Percentiles rank a stretch among this genome's conserved stretches.
phyloP scores from a whole-genome alignment of 371 early-diverging fungal genomes.

The Rhizopus microsporus region DNA sequence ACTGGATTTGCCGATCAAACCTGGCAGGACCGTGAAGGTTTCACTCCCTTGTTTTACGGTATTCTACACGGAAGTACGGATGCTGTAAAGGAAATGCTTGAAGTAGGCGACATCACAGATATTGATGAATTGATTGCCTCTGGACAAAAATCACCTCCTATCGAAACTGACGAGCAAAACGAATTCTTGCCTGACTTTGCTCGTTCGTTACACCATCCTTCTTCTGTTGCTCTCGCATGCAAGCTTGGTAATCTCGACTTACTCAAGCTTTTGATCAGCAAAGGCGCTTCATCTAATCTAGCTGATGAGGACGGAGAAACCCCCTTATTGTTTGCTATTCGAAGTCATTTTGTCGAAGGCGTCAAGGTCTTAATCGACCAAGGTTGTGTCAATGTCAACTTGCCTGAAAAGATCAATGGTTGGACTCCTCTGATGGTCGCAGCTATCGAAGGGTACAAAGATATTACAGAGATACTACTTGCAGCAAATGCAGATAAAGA shows the following conservation, averaged over 20 bases:
- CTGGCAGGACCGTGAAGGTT: slow-evolving; percentile 72
- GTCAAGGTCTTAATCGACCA: slow-evolving; percentile 48
- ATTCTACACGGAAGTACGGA: slow-evolving; percentile 62
- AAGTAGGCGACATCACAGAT: slow-evolving; percentile 53
- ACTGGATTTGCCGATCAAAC: slow-evolving; percentile 43
- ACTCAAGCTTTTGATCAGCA: slow-evolving; percentile 49
- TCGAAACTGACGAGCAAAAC: background rate
- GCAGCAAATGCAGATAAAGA: slow-evolving; percentile 58
- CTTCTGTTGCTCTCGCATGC: slow-evolving; percentile 61
- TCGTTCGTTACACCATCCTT: slow-evolving; percentile 40
- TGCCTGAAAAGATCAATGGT: slow-evolving; percentile 50
- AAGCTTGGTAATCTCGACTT: slow-evolving; percentile 52
- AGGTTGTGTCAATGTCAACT: slow-evolving; percentile 41
- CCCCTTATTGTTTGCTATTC: slow-evolving; percentile 59
- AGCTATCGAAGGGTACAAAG: slow-evolving; percentile 60
- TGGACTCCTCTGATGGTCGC: slow-evolving; percentile 72
- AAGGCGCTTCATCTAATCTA: slow-evolving; percentile 55
- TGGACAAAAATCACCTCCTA: slow-evolving; percentile 16
- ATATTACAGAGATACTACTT: slow-evolving; percentile 52
- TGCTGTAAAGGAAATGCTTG: slow-evolving; percentile 55
- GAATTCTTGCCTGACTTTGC: slow-evolving; percentile 40
- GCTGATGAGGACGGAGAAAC: slow-evolving; percentile 72
- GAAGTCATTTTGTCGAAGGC: slow-evolving; percentile 55
- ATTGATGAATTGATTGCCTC: slow-evolving; percentile 50
- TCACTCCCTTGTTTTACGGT: slow-evolving; percentile 70